These are phyloP conservation scores for Corinectria fuckeliana DNA, from an alignment of 2,329 filamentous ascomycete genomes.

Conservation along the genomic window DNA sequence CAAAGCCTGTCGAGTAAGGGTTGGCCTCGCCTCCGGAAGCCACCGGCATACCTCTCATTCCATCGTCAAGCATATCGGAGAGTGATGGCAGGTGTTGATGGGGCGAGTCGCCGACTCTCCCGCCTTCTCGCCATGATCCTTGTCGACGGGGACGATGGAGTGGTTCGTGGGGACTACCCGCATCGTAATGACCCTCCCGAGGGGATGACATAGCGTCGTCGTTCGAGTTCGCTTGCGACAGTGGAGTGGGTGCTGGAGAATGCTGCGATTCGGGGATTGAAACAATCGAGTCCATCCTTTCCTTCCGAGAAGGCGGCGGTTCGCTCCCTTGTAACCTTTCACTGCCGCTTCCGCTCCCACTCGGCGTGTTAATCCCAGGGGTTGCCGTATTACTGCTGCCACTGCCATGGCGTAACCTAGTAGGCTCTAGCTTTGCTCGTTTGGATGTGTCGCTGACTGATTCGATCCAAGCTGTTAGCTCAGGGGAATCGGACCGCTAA, in stretches of 20 bases:
- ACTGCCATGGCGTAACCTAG: conserved; percentile 46
- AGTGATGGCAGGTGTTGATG: conserved; percentile 53
- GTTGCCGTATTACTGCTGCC: conserved; percentile 49
- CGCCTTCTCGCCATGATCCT: conserved; percentile 38
- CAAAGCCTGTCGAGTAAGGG: conserved; percentile 38
- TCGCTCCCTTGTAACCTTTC: conserved; percentile 58
- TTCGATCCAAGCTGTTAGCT: conserved; percentile 11
- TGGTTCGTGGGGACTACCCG: conserved; percentile 36
- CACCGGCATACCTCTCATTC: conserved; percentile 28
- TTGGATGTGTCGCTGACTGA: conserved; percentile 53
- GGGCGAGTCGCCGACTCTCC: conserved; percentile 26
- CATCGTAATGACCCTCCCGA: conserved; percentile 46
- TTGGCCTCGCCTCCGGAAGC: conserved; percentile 30
- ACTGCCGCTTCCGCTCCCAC: conserved; percentile 52
- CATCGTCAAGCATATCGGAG: conserved; percentile 55
- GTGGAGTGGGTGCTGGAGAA: conserved; percentile 46
- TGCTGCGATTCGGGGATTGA: conserved; percentile 55
- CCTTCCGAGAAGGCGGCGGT: conserved; percentile 53
- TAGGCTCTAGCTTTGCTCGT: conserved; percentile 53
- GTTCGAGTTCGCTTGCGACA: conserved; percentile 45
- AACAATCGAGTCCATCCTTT: conserved; percentile 55
- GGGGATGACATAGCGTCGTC: conserved; percentile 56
- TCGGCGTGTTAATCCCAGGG: conserved; percentile 45
- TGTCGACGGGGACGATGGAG: conserved; percentile 36
- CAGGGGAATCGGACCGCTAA: background rate